Conservation (phyloP, 257 asterid genomes). For the Gentiana dahurica region DNA sequence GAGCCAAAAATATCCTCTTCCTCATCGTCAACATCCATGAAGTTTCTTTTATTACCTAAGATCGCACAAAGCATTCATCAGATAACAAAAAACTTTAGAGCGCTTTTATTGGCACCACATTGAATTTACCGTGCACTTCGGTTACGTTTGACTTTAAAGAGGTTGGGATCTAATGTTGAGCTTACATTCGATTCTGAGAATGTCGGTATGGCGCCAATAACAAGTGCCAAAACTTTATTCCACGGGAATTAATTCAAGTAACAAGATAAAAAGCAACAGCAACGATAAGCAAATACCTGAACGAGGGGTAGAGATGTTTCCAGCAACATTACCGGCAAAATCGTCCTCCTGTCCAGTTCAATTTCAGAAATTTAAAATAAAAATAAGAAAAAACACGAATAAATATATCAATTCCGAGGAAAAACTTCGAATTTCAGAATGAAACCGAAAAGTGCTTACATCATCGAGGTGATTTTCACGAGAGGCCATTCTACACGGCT, state of each 20-base stretch:
- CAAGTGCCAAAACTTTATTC: neutral
- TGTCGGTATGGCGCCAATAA: too few relatives aligned
- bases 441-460: slow-evolving; percentile 19
- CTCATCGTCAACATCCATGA: slow-evolving; percentile 78
- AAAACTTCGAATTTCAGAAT: neutral
- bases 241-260: neutral
- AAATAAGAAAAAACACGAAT: neutral
- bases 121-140: too few relatives aligned
- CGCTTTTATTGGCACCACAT: too few relatives aligned
- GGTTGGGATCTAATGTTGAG: too few relatives aligned
- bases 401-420: too few relatives aligned
- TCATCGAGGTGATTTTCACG: slow-evolving; percentile 42
- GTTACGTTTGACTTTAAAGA: too few relatives aligned
- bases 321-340: slow-evolving; percentile 73
- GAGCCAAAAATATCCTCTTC: slow-evolving; percentile 92
- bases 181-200: too few relatives aligned
- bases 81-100: neutral
- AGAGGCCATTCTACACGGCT: slow-evolving; percentile 37
- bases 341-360: slow-evolving; percentile 50
- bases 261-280: neutral
- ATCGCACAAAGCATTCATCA: slow-evolving; percentile 9
- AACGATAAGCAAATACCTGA: slow-evolving; percentile 34
- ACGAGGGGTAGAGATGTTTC: slow-evolving; percentile 26
- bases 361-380: slow-evolving; percentile 5
- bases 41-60: slow-evolving; percentile 68